Evolutionary conservation across 1,284 basidiomycete species (phyloP), one percentile per base, ranked within the genome.

Genomic region (Waitea zeae): DNA sequence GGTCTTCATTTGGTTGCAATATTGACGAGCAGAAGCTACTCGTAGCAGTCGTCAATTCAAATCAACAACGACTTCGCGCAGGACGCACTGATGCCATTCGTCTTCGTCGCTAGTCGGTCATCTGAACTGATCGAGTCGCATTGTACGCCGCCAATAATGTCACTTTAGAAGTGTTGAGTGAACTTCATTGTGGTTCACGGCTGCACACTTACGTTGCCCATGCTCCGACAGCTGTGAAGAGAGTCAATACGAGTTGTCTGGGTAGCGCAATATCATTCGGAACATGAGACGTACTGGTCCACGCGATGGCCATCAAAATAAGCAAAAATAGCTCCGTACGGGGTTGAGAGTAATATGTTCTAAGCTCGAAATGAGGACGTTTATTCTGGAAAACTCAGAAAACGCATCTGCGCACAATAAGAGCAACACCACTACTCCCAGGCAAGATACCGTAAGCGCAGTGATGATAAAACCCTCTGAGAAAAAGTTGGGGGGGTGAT

Each of bases 1-100:
- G 36, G 73, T 70, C 50, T 76, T 80, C 70, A 81, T 78, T 46
- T 81, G 67, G 49, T 79, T 76, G 49, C 80, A 84, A 42, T 66
- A 81, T 15, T 55, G 49, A 43, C 57, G 57, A 2, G 54, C 53
- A 34, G 64, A 64, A 39, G 70, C 80, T 84, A 36, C n/a, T 33
- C 34, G 34, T 28, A 31, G 20, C 29, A 34, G 24, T 46, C 30
- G 24, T 32, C 30, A 29, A 15, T 17, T 28, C 33, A 12, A 37
- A 31, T 35, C 27, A 15, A 42, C 36, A 30, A 17, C 33, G n/a
- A n/a, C n/a, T n/a, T n/a, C n/a, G n/a, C n/a, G n/a, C n/a, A n/a
- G n/a, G n/a, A 54, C 69, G 46, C 45, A 78, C 76, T 67, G 12
- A 50, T 48, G 35, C 74, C 71, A 41, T 54, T 61, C n/a, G n/a